These are phyloP conservation scores for Thraustochytrium sp. DNA, from an alignment of 352 stramenopile species.

Conservation along the genomic window DNA sequence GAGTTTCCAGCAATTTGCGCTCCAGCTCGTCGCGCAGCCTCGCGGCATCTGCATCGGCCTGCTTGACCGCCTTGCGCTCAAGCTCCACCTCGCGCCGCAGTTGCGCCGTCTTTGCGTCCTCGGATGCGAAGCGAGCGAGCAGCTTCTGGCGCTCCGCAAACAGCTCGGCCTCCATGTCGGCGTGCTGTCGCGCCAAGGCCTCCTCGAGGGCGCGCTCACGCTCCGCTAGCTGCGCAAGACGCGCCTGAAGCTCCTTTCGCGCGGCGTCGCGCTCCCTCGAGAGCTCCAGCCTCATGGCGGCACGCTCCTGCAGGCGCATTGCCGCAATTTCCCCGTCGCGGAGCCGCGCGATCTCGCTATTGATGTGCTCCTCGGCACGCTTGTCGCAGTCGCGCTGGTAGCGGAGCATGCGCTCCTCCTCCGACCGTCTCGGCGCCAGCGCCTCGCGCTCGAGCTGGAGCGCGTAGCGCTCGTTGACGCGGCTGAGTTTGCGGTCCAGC, in stretches of 20 bases:
- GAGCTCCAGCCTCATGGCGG: neutral
- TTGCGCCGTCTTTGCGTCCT: neutral
- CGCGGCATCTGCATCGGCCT: neutral
- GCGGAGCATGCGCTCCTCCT: constrained; percentile 24
- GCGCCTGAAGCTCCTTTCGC: neutral
- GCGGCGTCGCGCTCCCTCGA: neutral
- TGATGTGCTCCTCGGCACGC: neutral
- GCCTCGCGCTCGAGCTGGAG: neutral
- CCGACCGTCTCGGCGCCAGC: neutral
- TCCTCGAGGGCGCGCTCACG: neutral
- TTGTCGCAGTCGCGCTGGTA: constrained; percentile 32
- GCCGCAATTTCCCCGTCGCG: neutral
- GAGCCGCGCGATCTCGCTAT: neutral
- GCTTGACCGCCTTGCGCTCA: neutral
- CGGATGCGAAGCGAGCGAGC: neutral
- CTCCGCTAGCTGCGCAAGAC: neutral
- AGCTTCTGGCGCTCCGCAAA: constrained; percentile 19
- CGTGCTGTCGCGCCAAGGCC: neutral
- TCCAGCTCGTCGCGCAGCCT: neutral
- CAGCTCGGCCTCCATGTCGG: constrained; percentile 9
- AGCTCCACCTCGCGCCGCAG: neutral
- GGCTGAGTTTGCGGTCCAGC: constrained; percentile 22
- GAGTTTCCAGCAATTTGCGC: neutral
- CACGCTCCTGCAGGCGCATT: constrained; percentile 14
- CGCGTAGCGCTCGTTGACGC: neutral